These are phyloP conservation scores for Danielia oregonensis DNA, from an alignment of 805 yeast genomes.

Conservation along the genomic window DNA sequence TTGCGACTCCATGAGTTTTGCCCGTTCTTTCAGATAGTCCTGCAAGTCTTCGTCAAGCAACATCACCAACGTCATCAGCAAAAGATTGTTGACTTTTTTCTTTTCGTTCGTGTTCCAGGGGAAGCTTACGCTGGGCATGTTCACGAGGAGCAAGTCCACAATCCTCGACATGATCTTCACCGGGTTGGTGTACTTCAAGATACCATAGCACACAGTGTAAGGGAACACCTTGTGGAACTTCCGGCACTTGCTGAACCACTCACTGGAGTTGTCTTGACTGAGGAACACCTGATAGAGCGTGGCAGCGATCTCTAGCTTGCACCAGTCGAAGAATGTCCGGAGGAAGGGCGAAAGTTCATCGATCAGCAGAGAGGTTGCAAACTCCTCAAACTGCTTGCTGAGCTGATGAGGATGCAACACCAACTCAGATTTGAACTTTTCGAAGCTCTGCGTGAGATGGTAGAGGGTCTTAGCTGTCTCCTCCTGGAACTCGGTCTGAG, in stretches of 20 bases:
- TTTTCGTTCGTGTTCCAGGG: slow-evolving; percentile 17
- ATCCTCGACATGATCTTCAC: slow-evolving; percentile 74
- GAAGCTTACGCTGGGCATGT: slow-evolving; percentile 25
- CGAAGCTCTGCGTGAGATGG: slow-evolving; percentile 53
- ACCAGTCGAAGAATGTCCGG: slow-evolving; percentile 72
- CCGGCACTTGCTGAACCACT: slow-evolving; percentile 64
- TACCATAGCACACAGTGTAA: slow-evolving; percentile 69
- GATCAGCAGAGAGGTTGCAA: slow-evolving; percentile 52
- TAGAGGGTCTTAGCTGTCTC: slow-evolving; percentile 58
- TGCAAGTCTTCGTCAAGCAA: slow-evolving; percentile 71
- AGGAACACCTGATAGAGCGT: slow-evolving; percentile 76
- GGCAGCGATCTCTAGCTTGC: slow-evolving; percentile 78
- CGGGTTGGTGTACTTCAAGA: slow-evolving; percentile 83
- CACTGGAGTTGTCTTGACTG: slow-evolving; percentile 78
- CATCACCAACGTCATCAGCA: slow-evolving; percentile 73
- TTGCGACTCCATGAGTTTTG: slow-evolving; percentile 39
- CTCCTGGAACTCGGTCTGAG: slow-evolving; percentile 70
- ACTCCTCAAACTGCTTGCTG: slow-evolving; percentile 57
- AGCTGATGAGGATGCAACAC: slow-evolving; percentile 53
- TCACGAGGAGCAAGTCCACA: slow-evolving; percentile 72
- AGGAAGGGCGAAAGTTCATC: slow-evolving; percentile 63
- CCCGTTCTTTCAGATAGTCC: slow-evolving; percentile 48
- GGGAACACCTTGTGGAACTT: slow-evolving; percentile 78
- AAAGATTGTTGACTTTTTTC: slow-evolving; percentile 31
- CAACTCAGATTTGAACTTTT: slow-evolving; percentile 53